Percentiles rank a stretch among this genome's conserved stretches.
These are phyloP conservation scores for Anaeramoeba ignava DNA, from an alignment of 78 protist species.

Conservation along the genomic window DNA sequence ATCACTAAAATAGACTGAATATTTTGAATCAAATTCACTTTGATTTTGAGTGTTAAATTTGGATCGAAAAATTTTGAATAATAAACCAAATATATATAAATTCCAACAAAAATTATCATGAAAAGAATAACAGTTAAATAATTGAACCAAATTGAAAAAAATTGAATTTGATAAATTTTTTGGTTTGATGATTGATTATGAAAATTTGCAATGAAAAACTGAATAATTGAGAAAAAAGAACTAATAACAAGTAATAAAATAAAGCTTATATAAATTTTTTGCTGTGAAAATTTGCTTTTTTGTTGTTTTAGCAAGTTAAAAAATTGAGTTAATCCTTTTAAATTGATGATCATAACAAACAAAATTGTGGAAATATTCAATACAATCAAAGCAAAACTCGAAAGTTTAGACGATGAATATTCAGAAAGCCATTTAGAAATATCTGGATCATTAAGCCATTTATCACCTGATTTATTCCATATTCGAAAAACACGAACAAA, in stretches of 20 bases:
- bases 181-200: too few species aligned
- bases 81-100: not conserved
- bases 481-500: too few species aligned
- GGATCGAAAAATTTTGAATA: too few species aligned
- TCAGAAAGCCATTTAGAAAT: not conserved
- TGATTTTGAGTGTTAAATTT: not conserved
- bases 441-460: not conserved
- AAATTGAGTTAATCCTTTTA: not conserved
- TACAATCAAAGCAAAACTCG: too few species aligned
- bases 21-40: not conserved
- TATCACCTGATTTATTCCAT: conserved; percentile 4
- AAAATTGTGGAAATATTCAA: not conserved
- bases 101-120: not conserved
- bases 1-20: not conserved
- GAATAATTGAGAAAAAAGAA: not conserved
- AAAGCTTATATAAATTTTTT: too few species aligned
- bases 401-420: not conserved
- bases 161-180: too few species aligned
- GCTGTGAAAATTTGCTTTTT: not conserved
- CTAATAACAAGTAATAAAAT: too few species aligned
- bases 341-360: not conserved
- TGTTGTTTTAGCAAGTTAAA: not conserved
- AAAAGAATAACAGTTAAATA: not conserved
- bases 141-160: not conserved
- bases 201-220: too few species aligned